These are phyloP conservation scores for Coemansia sp. DNA, from an alignment of 192 early-diverging fungal genomes.

Conservation along the genomic window DNA sequence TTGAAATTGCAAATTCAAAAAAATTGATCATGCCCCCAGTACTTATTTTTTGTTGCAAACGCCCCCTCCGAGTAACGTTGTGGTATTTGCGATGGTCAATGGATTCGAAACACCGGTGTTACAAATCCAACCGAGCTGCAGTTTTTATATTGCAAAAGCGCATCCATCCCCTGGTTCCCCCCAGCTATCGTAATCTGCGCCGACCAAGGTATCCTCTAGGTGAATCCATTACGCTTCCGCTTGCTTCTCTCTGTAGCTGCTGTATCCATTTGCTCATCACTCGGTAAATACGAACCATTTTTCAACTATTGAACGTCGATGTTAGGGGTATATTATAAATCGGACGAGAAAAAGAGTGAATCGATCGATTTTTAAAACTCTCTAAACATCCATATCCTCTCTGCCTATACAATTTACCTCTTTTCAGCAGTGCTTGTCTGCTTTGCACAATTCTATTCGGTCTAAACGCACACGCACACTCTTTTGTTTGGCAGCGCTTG, in stretches of 20 bases:
- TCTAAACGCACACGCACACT: too few relatives aligned
- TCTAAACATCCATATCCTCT: background rate
- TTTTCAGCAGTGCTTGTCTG: background rate
- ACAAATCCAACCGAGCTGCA: too few relatives aligned
- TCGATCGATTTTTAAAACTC: background rate
- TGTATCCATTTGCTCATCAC: background rate
- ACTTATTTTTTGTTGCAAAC: background rate
- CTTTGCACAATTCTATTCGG: background rate
- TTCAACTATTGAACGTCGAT: constrained; percentile 13
- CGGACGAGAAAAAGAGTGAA: constrained; percentile 11
- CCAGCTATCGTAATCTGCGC: background rate
- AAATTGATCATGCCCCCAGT: background rate
- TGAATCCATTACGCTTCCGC: background rate
- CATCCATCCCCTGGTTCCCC: background rate
- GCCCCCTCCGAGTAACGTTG: background rate
- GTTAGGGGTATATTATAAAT: constrained; percentile 5
- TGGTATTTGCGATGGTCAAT: too few relatives aligned
- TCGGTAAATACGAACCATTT: constrained; percentile 8
- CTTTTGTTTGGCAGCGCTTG: background rate
- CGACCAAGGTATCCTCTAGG: background rate
- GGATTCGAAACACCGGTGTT: too few relatives aligned
- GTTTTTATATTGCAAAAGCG: background rate
- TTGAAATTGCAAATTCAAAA: background rate
- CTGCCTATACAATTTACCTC: too few relatives aligned
- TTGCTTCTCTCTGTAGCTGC: background rate